A percentile compares a stretch with the other conserved stretches of the same genome.
Evolutionary conservation across 495 filamentous ascomycete genomes (phyloP).

Genomic region (Penicillium arizonense): DNA sequence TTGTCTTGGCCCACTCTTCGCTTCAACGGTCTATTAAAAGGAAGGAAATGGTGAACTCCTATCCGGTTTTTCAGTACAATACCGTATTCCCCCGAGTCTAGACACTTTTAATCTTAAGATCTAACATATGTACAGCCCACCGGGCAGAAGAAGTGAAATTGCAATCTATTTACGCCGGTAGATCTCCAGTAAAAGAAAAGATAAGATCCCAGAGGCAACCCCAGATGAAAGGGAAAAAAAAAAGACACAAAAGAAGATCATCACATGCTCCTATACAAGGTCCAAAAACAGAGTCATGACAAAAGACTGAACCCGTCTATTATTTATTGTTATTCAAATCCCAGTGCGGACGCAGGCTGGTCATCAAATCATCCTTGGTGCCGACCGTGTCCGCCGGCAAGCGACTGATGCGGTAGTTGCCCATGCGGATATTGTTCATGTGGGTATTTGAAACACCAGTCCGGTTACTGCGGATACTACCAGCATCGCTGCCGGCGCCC

Average conservation of each 20-base stretch:
- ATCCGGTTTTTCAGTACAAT: too few species aligned
- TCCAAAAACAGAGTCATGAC: constrained; percentile 36
- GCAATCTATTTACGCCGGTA: constrained; percentile 28
- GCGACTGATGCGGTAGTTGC: constrained; percentile 86
- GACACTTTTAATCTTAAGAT: background rate
- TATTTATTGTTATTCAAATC: constrained; percentile 50
- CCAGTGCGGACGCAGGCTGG: constrained; percentile 77
- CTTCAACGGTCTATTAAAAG: too few species aligned
- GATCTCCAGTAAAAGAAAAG: constrained; percentile 19
- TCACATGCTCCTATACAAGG: constrained; percentile 25
- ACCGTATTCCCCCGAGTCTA: background rate
- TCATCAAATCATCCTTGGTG: constrained; percentile 67
- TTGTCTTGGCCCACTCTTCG: too few species aligned
- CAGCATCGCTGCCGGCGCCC: constrained; percentile 75
- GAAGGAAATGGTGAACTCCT: too few species aligned
- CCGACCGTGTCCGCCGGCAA: constrained; percentile 82
- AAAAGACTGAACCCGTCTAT: constrained; percentile 2
- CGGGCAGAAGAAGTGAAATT: constrained; percentile 14
- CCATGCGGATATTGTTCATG: constrained; percentile 74
- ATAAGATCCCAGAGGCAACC: background rate
- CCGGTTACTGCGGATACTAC: constrained; percentile 82
- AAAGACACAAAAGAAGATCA: constrained; percentile 23
- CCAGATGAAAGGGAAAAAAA: constrained; percentile 3
- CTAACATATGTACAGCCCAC: constrained; percentile 7
- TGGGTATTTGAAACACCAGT: constrained; percentile 74